Base-by-base conservation (phyloP, 2,329 filamentous ascomycete species). In the Aspergillus quadrilineatus region DNA sequence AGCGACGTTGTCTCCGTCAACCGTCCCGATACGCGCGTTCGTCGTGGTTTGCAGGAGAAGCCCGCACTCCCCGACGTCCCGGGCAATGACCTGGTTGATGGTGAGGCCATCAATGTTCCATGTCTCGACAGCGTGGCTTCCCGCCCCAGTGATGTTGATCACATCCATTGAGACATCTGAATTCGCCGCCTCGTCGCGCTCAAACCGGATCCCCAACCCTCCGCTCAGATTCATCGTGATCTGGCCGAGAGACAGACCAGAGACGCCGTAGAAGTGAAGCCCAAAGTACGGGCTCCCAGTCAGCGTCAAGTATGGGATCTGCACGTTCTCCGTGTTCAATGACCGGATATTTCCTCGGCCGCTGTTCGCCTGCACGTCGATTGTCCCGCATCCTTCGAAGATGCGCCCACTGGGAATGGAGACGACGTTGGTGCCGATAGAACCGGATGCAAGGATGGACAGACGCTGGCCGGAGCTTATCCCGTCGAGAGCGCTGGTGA, bases 31-130 rank as follows among this genome's bases (percentile, higher is more conserved):
- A n/a, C 55, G 39, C 17, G 55, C 57, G 15, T 59, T 59, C 4
- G 50, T 57, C 0, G 57, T 57, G 5, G 36, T 36, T 43, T 59
- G 57, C 17, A 59, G 43, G 6, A 59, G 45, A 2, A 59, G 43
- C 1, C 50, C 57, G 28, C 57, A 59, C 50, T 59, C 57, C 34
- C 57, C 57, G 4, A 59, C 57, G 17, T 59, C 54, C 4, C 26
- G 41, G 6, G 57, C 57, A 17, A 59, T 50, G 1, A 59, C 57
- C 30, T 26, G n/a, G 41, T 51, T 51, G 26, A 59, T 59, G 15
- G 54, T 59, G 1, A 59, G 37, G 1, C 57, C 57, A 34, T 59
- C 57, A n/a, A 59, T 59, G 15, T 59, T 59, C 57, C 57, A 59
- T 1, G 55, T 59, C 4, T 59, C 57, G 3, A 59, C 57, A 3